Conservation (phyloP, 1,139 yeast species). For the Sugiyamaella paludigena region DNA sequence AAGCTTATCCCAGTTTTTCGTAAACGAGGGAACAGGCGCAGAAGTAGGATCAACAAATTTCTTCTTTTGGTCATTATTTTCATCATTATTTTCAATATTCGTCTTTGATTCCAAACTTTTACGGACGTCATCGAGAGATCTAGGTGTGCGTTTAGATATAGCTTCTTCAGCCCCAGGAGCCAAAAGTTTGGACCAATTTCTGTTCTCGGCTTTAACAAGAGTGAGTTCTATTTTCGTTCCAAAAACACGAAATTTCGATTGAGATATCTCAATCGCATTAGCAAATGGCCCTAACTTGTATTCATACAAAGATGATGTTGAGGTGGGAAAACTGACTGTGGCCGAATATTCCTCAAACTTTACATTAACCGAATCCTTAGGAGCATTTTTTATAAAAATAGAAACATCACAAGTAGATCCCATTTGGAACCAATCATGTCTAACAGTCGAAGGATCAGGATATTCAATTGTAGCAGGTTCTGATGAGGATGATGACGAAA, state of each 20-base stretch:
- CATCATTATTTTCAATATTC: background rate
- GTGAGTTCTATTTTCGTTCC: constrained; percentile 74
- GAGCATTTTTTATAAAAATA: constrained; percentile 66
- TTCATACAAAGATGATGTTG: constrained; percentile 26
- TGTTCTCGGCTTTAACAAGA: constrained; percentile 36
- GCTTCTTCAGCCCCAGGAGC: constrained; percentile 8
- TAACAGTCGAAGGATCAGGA: constrained; percentile 41
- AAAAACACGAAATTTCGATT: constrained; percentile 53
- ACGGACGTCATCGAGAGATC: constrained; percentile 6
- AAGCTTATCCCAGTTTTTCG: constrained; percentile 70
- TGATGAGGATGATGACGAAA: background rate
- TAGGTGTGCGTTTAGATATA: background rate
- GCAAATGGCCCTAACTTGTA: constrained; percentile 52
- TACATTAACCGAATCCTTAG: constrained; percentile 45
- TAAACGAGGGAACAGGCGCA: constrained; percentile 12
- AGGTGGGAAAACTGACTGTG: constrained; percentile 7
- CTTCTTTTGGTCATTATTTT: background rate
- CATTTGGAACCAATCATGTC: constrained; percentile 81
- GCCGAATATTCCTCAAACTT: constrained; percentile 36
- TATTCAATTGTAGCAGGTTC: background rate
- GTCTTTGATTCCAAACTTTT: background rate
- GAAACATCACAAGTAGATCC: constrained; percentile 58
- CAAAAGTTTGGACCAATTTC: constrained; percentile 4
- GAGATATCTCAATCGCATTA: constrained; percentile 48
- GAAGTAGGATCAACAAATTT: constrained; percentile 5